Base-by-base conservation (phyloP, 2,329 filamentous ascomycete species). In the Xylariaceae sp. region DNA sequence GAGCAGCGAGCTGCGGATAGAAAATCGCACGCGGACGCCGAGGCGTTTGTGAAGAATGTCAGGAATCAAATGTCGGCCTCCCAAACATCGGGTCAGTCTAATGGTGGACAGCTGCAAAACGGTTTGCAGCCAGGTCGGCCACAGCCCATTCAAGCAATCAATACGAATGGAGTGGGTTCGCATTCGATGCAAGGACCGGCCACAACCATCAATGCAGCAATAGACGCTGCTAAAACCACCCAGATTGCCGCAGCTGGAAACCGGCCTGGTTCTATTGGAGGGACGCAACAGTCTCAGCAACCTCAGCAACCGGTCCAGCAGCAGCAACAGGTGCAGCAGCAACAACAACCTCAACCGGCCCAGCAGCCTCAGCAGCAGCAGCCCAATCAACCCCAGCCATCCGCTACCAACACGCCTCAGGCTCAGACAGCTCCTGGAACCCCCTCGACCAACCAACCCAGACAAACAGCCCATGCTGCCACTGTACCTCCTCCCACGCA, bases 161-260 rank as follows among this genome's bases (percentile, higher is more conserved):
- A 47, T 19, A 36, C 43, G 5, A 41, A 30, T 4, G 48, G 46
- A 13, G 41, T 46, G 17, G 40, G 49, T 9, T 46, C 55, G 19
- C 50, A 57, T 31, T 41, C 56, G 2, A 60, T 61, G 54, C 59
- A 61, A 27, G 55, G 52, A 13, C 54, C 53, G 12, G 55, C 57
- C 3, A 52, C 57, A 9, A 58, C 59, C 16, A 55, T 61, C 6
- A 60, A 54, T 37, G 55, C 57, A 4, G 57, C 57, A 12, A 59
- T 60, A 47, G 55, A 60, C 29, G 55, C 53, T 3, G 59, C 57
- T 2, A 60, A 59, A 40, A 61, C 47, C 26, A 51, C 56, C 36
- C 57, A 60, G 39, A 43, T 56, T 8, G 50, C 47, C 13, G 52
- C 51, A 9, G 46, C 51, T 6, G 46, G 44, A 3, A 48, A 48